A percentile compares a stretch with the other conserved stretches of the same genome.
phyloP scores from a whole-genome alignment of 768 basidiomycete species.

The Lactarius akahatsu region DNA sequence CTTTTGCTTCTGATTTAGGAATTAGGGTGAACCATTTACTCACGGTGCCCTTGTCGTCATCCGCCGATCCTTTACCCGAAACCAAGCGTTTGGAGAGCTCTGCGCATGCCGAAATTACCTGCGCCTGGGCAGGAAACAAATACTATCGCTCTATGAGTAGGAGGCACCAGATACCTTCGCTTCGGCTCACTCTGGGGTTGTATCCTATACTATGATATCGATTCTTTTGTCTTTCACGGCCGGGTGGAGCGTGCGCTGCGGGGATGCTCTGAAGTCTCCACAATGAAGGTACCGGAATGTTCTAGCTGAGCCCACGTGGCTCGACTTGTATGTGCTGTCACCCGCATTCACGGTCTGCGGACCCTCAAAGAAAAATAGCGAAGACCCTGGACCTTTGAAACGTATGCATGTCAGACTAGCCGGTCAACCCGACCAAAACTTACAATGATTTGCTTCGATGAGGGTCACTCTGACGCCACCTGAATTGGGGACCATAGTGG shows the following conservation, averaged over 20 bases:
- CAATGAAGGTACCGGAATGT: conserved; percentile 92
- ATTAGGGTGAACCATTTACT: conserved; percentile 49
- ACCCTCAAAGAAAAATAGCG: conserved; percentile 92
- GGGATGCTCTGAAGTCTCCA: conserved; percentile 90
- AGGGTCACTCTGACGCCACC: conserved; percentile 86
- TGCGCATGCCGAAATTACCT: conserved; percentile 91
- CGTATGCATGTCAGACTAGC: neutral
- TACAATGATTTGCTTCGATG: conserved; percentile 97
- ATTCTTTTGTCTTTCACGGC: conserved; percentile 76
- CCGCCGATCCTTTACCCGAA: conserved; percentile 38
- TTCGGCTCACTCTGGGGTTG: conserved; percentile 70
- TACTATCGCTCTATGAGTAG: conserved; percentile 49
- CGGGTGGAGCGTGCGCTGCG: conserved; percentile 82
- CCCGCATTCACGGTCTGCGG: conserved; percentile 86
- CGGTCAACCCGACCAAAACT: conserved; percentile 22
- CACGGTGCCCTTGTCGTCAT: conserved; percentile 40
- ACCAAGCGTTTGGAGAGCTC: conserved; percentile 67
- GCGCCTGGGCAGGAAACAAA: conserved; percentile 92
- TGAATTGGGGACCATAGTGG: conserved; percentile 75
- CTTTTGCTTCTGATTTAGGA: conserved; percentile 36
- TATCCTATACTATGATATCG: conserved; percentile 91
- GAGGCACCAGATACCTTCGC: neutral
- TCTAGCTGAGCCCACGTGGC: conserved; percentile 64
- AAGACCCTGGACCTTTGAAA: conserved; percentile 73
- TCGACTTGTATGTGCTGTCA: conserved; percentile 72